Base-by-base conservation (phyloP, 768 basidiomycete genomes). In the Termitomyces bulborhizus region DNA sequence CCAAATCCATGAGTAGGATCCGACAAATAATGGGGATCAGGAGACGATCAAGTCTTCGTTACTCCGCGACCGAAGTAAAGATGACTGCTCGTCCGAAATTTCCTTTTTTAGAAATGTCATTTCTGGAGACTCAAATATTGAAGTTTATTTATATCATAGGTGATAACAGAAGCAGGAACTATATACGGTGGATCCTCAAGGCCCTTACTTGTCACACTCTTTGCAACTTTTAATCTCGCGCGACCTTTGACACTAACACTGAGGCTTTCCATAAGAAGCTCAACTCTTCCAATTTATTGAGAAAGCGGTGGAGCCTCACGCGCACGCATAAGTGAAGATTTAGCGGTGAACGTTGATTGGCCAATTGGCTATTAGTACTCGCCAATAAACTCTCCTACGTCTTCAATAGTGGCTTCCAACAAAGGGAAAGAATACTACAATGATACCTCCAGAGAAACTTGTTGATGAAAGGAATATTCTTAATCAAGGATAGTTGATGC, bases 1-100 rank as follows among this genome's bases (percentile, higher is more conserved):
- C 75, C 63, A 74, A 57, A 59, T 78, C 78, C 79, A 80, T 79
- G 27, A 40, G 36, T 49, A 13, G 4, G 16, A 37, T 15, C 36
- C 37, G 48, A 9, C 47, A 32, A 21, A 32, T 32, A 32, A 29
- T 34, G 3, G 24, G 21, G 21, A 24, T 49, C 36, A 49, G 47
- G 24, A 37, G 13, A 37, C 16, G 36, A 29, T 16, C 26, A 15
- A 9, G 6, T 27, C 26, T 16, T 3, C 8, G 8, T 43, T 6
- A 27, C 21, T 26, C 42, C 15, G 36, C 6, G 6, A 29, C 6
- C 6, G 29, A 29, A 29, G 6, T 29, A 13, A 16, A 15, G 6
- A 37, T 37, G 36, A 16, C 36, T 37, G 5, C 15, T 5, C 2
- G 3, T 16, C 26, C 8, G 27, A 26, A 43, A 27, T 48, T 36